phyloP scores from a whole-genome alignment of 1,139 yeast genomes.

The Blastobotrys apis region DNA sequence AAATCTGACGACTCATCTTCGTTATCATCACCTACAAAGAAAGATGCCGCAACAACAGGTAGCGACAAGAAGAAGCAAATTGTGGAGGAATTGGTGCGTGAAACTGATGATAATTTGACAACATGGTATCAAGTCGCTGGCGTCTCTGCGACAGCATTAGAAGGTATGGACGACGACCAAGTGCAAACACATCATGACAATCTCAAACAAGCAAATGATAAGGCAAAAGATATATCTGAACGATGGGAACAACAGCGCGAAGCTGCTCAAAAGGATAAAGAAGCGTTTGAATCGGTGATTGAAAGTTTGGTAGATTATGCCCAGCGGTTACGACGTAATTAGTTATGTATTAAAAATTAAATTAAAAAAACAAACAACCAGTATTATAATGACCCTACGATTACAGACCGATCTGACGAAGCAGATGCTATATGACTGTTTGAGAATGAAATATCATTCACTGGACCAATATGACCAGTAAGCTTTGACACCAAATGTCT shows the following conservation, averaged over 20 bases:
- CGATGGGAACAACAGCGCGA: conserved; percentile 48
- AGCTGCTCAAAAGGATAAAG: conserved; percentile 49
- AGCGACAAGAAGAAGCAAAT: conserved; percentile 6
- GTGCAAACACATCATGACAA: conserved; percentile 27
- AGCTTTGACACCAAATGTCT: conserved; percentile 46
- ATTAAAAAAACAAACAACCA: conserved; percentile 3
- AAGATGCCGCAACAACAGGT: neutral
- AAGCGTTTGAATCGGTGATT: conserved; percentile 64
- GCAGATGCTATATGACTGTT: conserved; percentile 14
- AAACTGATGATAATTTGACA: conserved; percentile 24
- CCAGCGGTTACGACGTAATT: conserved; percentile 37
- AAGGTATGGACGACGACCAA: conserved; percentile 35
- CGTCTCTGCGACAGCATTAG: conserved; percentile 34
- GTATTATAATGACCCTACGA: conserved; percentile 22
- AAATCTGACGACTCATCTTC: neutral
- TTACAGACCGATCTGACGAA: conserved; percentile 26
- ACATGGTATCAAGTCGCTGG: conserved; percentile 34
- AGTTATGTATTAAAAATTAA: neutral
- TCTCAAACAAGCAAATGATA: conserved; percentile 29
- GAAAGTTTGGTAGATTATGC: conserved; percentile 69
- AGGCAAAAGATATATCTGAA: conserved; percentile 41
- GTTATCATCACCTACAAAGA: neutral
- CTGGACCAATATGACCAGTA: conserved; percentile 60
- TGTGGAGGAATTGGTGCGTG: conserved; percentile 17
- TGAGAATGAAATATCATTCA: conserved; percentile 51